Percentiles rank a stretch among this genome's conserved stretches.
phyloP scores from a whole-genome alignment of 495 filamentous ascomycete species.

The Astrothelium subdiscretum region DNA sequence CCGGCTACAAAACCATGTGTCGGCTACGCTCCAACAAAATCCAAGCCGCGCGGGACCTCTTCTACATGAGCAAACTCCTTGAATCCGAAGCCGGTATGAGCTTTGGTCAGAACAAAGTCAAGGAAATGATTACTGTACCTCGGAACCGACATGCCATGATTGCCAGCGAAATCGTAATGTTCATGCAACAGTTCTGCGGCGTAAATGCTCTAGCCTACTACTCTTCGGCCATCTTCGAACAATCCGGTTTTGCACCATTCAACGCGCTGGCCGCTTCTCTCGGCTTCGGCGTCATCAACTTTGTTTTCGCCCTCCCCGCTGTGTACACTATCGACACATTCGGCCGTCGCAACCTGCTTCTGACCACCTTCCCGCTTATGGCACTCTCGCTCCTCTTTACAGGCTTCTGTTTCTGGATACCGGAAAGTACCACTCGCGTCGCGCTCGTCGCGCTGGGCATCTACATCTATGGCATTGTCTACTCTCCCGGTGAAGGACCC shows the following conservation, averaged over 20 bases:
- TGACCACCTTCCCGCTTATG: conserved; percentile 84
- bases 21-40: conserved; percentile 57
- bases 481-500: conserved; percentile 70
- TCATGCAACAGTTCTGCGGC: conserved; percentile 53
- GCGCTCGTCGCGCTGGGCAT: conserved; percentile 52
- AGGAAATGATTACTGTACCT: conserved; percentile 60
- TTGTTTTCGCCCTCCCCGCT: conserved; percentile 72
- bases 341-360: conserved; percentile 61
- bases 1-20: conserved; percentile 56
- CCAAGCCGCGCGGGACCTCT: conserved; percentile 71
- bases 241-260: conserved; percentile 46
- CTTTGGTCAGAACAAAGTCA: conserved; percentile 47
- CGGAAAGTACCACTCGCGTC: conserved; percentile 40
- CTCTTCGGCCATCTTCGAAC: conserved; percentile 57
- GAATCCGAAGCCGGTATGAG: conserved; percentile 54
- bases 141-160: conserved; percentile 70
- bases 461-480: conserved; percentile 64
- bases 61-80: conserved; percentile 65
- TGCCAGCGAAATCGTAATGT: conserved; percentile 70
- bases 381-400: conserved; percentile 64
- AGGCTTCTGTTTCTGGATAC: conserved; percentile 60
- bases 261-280: conserved; percentile 59
- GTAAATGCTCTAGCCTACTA: conserved; percentile 76
- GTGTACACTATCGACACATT: conserved; percentile 80
- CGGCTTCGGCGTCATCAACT: conserved; percentile 74